Conservation (phyloP, 2,329 filamentous ascomycete species). For the Ophiosphaerella herpotricha region DNA sequence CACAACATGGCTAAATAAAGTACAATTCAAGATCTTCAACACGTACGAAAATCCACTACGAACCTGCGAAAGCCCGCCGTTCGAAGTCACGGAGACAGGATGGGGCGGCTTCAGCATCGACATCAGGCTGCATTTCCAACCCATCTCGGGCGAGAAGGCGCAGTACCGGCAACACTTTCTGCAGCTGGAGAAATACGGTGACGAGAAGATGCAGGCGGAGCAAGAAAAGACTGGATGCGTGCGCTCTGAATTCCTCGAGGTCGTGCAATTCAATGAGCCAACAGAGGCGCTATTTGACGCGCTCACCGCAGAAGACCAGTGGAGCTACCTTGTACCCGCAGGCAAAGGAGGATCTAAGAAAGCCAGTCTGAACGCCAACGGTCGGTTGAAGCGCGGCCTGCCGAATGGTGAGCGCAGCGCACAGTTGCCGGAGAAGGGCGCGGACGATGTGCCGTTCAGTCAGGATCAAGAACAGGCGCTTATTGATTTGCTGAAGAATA, state of each 20-base stretch:
- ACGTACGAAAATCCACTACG: conserved; percentile 91
- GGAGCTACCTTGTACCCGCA: conserved; percentile 50
- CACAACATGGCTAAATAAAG: conserved; percentile 93
- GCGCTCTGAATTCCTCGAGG: conserved; percentile 82
- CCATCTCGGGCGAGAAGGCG: conserved; percentile 87
- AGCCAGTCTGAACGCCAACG: conserved; percentile 37
- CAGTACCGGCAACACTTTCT: conserved; percentile 95
- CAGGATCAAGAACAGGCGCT: conserved; percentile 43
- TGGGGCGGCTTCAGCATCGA: conserved; percentile 99
- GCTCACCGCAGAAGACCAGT: conserved; percentile 73
- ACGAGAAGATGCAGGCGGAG: conserved; percentile 67
- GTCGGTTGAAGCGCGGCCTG: conserved; percentile 39
- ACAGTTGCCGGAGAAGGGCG: conserved; percentile 41
- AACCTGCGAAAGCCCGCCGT: conserved; percentile 73
- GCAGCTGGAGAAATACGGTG: conserved; percentile 86
- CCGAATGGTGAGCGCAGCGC: conserved; percentile 44
- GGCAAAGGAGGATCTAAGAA: conserved; percentile 51
- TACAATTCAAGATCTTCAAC: conserved; percentile 98
- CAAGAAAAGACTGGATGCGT: conserved; percentile 61
- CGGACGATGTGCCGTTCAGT: conserved; percentile 40
- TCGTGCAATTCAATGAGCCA: conserved; percentile 96
- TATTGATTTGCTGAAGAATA: conserved; percentile 34
- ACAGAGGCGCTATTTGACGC: conserved; percentile 90
- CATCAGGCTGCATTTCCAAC: conserved; percentile 90
- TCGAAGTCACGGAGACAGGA: conserved; percentile 87